phyloP scores from a whole-genome alignment of 345 rosid genomes.

The Ceriops zippeliana region DNA sequence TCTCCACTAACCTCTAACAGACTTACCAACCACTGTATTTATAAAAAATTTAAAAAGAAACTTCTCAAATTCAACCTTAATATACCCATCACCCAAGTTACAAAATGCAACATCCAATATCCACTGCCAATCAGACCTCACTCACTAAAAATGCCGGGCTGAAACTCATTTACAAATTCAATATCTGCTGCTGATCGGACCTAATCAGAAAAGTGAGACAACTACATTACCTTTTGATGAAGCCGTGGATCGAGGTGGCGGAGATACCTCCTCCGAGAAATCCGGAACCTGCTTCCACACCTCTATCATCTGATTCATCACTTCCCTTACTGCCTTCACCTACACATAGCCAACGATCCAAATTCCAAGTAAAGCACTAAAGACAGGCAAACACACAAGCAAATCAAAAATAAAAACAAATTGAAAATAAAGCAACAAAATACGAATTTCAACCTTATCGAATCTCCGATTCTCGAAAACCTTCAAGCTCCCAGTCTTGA shows the following conservation, averaged over 20 bases:
- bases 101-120: too few species aligned
- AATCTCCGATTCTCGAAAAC: slow-evolving; percentile 67
- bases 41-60: too few species aligned
- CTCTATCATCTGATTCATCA: slow-evolving; percentile 80
- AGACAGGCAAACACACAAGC: background rate
- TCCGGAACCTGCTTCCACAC: slow-evolving; percentile 94
- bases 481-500: slow-evolving; percentile 59
- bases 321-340: slow-evolving; percentile 94
- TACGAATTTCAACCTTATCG: slow-evolving; percentile 55
- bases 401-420: slow-evolving; percentile 5
- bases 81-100: too few species aligned
- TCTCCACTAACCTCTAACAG: too few species aligned
- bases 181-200: too few species aligned
- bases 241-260: slow-evolving; percentile 56
- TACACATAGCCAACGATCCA: slow-evolving; percentile 20
- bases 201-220: too few species aligned
- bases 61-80: too few species aligned
- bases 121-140: too few species aligned
- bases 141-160: too few species aligned
- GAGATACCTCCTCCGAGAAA: slow-evolving; percentile 68
- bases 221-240: slow-evolving; percentile 58
- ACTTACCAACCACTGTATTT: too few species aligned
- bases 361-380: slow-evolving; percentile 1
- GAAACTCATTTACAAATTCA: too few species aligned
- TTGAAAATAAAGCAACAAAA: slow-evolving; percentile 2